phyloP scores from a whole-genome alignment of 2,329 filamentous ascomycete species.

The Talaromyces piceae region DNA sequence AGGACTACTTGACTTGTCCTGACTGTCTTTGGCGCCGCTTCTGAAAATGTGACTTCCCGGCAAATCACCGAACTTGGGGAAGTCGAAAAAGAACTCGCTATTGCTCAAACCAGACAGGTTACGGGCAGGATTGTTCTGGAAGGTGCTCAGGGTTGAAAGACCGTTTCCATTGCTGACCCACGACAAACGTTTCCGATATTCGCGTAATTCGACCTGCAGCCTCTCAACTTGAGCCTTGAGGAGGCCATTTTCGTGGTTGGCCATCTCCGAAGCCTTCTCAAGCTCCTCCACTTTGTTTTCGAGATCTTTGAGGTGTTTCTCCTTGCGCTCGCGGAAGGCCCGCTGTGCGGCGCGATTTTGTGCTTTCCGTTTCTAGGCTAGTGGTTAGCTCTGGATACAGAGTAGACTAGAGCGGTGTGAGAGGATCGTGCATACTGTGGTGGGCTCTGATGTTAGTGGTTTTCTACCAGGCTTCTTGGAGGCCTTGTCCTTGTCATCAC shows the following conservation, averaged over 20 bases:
- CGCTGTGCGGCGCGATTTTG: slow-evolving; percentile 90
- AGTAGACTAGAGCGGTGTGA: not conserved
- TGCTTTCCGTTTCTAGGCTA: slow-evolving; percentile 58
- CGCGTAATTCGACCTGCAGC: slow-evolving; percentile 73
- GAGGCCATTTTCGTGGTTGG: slow-evolving; percentile 77
- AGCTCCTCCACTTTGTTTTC: slow-evolving; percentile 53
- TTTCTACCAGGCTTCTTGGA: slow-evolving; percentile 96
- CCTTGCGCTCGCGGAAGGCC: slow-evolving; percentile 89
- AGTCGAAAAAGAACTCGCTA: slow-evolving; percentile 89
- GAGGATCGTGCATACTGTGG: slow-evolving; percentile 62
- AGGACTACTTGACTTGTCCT: slow-evolving; percentile 28
- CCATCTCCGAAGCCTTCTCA: slow-evolving; percentile 73
- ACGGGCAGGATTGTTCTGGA: slow-evolving; percentile 35
- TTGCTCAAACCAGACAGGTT: slow-evolving; percentile 56
- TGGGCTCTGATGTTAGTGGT: slow-evolving; percentile 90
- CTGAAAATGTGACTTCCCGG: slow-evolving; percentile 48
- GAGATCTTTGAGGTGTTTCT: slow-evolving; percentile 57
- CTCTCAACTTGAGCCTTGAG: slow-evolving; percentile 84
- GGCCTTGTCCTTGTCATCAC: slow-evolving; percentile 61
- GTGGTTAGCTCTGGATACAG: slow-evolving; percentile 16
- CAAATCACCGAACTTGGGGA: slow-evolving; percentile 82
- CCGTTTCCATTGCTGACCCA: slow-evolving; percentile 45
- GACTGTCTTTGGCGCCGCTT: slow-evolving; percentile 34
- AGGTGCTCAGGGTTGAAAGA: slow-evolving; percentile 42
- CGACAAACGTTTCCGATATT: slow-evolving; percentile 82